Evolutionary conservation across 2,329 filamentous ascomycete genomes (phyloP), one percentile per base, ranked within the genome.

Genomic region (Plenodomus biglobosus): DNA sequence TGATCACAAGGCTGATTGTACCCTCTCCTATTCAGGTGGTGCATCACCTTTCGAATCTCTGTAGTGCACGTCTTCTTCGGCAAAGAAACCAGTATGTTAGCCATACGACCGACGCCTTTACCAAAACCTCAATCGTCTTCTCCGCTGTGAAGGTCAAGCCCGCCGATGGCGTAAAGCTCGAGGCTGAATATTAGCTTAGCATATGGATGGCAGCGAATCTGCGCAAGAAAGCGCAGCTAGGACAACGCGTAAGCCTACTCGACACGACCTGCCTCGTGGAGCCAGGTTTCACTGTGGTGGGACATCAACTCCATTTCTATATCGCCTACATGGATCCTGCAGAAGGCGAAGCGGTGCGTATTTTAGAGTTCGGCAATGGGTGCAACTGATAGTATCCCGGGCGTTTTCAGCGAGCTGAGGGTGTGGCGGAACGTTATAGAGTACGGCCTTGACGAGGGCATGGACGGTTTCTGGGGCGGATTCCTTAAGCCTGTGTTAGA

Each of bases 151-250:
- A 51, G n/a, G 48, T 48, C 18, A 51, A 51, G 42, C 17, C 48
- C 19, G 20, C 44, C n/a, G 17, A 38, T 22, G 48, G 48, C 35
- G 22, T 52, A 38, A 38, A 48, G 16, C 16, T 39, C 18, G 42
- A 49, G 20, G 52, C 52, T 8, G 19, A 52, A 55, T 52, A 55
- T 32, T 40, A 54, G 32, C 43, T 51, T 19, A 52, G 48, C 37
- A 44, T 48, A 46, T 51, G 35, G 35, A 37, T 41, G 39, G 39
- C n/a, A 5, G 39, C 39, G 10, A 41, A 19, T 19, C 19, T 41
- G 32, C 48, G 50, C 6, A 50, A 54, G 41, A 54, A 54, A 44
- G 41, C 38, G n/a, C 13, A 45, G 22, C 38, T 54, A 2, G 49
- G 16, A 10, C 41, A 41, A 35, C 27, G 37, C 16, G 50, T 11